phyloP scores from a whole-genome alignment of 164 flowering plant species.

The Dillenia turbinata region DNA sequence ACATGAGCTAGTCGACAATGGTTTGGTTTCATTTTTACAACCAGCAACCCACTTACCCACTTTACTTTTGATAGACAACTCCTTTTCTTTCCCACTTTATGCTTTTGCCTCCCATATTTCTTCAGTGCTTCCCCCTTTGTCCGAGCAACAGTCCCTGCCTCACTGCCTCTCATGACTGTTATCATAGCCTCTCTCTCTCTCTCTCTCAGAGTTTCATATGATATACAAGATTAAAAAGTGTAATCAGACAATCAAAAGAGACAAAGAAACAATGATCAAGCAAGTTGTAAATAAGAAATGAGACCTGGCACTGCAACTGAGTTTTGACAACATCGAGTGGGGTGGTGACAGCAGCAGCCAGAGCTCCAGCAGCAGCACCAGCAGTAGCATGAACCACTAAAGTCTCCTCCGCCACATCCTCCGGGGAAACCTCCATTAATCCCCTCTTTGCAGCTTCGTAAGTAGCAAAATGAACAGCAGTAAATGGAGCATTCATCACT shows the following conservation, averaged over 20 bases:
- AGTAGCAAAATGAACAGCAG: conserved; percentile 63
- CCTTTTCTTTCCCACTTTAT: no score
- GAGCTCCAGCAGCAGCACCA: conserved; percentile 64
- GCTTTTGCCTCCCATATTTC: no score
- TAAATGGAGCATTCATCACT: conserved; percentile 70
- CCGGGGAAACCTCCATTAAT: conserved; percentile 42
- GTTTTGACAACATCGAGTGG: conserved; percentile 80
- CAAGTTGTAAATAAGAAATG: background rate
- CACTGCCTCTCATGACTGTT: no score
- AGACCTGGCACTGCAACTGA: conserved; percentile 73
- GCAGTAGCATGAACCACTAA: conserved; percentile 69
- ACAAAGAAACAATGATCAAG: no score
- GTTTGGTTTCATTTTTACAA: no score
- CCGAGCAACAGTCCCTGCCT: no score
- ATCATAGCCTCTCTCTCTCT: no score
- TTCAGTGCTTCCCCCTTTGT: no score
- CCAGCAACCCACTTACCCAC: no score
- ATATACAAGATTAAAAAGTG: background rate
- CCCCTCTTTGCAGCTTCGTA: conserved; percentile 60
- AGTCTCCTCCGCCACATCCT: conserved; percentile 42
- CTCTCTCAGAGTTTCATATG: no score
- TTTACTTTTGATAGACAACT: no score
- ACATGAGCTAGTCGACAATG: no score
- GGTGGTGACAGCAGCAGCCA: conserved; percentile 64
- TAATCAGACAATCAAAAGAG: background rate